These are phyloP conservation scores for Xylaria venustula DNA, from an alignment of 495 filamentous ascomycete species.

Conservation along the genomic window DNA sequence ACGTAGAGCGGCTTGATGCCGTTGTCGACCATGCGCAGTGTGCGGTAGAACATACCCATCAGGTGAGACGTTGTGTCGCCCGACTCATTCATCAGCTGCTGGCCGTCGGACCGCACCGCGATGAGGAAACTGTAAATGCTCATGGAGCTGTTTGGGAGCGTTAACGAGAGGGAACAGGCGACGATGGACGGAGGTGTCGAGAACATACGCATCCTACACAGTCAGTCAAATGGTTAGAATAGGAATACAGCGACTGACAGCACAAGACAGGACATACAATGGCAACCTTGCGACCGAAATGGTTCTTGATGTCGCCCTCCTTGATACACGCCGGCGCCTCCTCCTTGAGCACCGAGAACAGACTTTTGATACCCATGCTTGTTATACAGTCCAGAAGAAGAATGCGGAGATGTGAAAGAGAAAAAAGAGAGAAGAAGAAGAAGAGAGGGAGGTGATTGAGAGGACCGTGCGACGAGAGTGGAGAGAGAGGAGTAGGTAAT, in stretches of 20 bases:
- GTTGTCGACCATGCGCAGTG: constrained; percentile 95
- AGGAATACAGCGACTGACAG: background rate
- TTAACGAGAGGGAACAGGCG: constrained; percentile 21
- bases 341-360: constrained; percentile 85
- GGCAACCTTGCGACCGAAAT: constrained; percentile 95
- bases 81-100: constrained; percentile 89
- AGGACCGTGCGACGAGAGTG: no score
- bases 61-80: constrained; percentile 97
- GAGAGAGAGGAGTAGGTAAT: background rate
- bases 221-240: background rate
- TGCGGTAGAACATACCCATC: constrained; percentile 99
- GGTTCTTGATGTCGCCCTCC: constrained; percentile 94
- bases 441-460: no score
- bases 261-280: constrained; percentile 66
- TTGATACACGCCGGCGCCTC: constrained; percentile 93
- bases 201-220: constrained; percentile 77
- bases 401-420: no score
- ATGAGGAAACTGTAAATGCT: constrained; percentile 98
- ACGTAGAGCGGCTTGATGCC: constrained; percentile 98
- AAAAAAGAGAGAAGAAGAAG: no score
- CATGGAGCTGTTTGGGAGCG: constrained; percentile 69
- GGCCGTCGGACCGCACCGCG: constrained; percentile 92
- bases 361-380: constrained; percentile 89
- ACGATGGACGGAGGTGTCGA: background rate
- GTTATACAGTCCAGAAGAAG: background rate